Base-by-base conservation (phyloP, 1,284 basidiomycete genomes). In the Anthracocystis panici-leucophaei region DNA sequence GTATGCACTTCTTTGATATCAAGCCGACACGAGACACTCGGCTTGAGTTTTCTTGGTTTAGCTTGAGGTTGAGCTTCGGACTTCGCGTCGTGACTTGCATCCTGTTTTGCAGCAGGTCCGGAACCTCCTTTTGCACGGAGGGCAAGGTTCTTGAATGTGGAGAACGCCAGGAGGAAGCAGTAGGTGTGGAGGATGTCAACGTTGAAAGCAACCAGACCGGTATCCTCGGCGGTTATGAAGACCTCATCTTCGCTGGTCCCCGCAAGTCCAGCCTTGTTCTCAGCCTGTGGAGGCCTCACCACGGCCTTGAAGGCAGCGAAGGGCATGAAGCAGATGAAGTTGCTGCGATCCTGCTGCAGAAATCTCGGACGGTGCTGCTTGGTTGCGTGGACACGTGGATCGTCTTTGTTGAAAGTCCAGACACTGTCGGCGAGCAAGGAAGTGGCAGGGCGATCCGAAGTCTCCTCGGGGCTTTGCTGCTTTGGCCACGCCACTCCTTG, bases 181-280 rank as follows among this genome's bases (percentile, higher is more conserved):
- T 95, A 95, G 20, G 92, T 87, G 82, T 93, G 91, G 14, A 90
- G 89, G 38, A 95, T 87, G 72, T 90, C 89, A 76, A 91, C 87
- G 48, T 88, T 88, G 33, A 88, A 78, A 9, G 87, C 85, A 23
- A 89, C 75, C 33, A 87, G 85, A 25, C 87, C 86, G 9, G 88
- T 79, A 29, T 86, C 77, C 38, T 88, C 66, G 2, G 82, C 83
- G 11, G 89, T 77, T 23, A 88, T 86, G 65, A 87, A 87, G 23
- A 81, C 83, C 75, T 89, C 86, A 65, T 88, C 86, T 54, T 80
- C 75, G 6, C 77, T 75, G 25, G 82, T 76, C 1, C 85, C 70
- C 10, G 54, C 51, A 20, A 63, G 29, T 20, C 54, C 62, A 3
- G 50, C 45, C 23, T 78, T 66, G 75, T 78, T 31, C 82, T 29